These are phyloP conservation scores for Aspergillus sojae DNA, from an alignment of 2,329 filamentous ascomycete genomes.

Conservation along the genomic window DNA sequence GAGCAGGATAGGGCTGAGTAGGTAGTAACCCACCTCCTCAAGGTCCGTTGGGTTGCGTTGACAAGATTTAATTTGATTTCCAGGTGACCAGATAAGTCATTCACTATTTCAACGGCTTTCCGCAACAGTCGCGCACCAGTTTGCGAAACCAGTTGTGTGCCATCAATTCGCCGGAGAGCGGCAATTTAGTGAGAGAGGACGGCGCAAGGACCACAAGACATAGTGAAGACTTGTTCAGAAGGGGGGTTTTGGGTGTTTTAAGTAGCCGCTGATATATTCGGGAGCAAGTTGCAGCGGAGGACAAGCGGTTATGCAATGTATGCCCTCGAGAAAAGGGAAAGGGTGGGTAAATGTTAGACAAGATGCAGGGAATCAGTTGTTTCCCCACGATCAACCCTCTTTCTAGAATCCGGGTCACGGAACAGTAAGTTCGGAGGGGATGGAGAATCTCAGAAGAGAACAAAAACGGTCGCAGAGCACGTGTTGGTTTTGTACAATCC, in stretches of 20 bases:
- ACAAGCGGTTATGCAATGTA: constrained; percentile 20
- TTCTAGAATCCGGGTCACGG: constrained; percentile 8
- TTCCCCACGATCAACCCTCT: neutral
- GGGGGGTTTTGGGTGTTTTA: constrained; percentile 5
- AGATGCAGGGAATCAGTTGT: constrained; percentile 7
- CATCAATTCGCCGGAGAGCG: constrained; percentile 26
- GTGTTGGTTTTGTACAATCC: constrained; percentile 17
- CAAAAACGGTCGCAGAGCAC: constrained; percentile 20
- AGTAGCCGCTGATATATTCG: constrained; percentile 9
- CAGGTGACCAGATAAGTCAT: constrained; percentile 8
- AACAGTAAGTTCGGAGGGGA: constrained; percentile 7
- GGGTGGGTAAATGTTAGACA: constrained; percentile 6
- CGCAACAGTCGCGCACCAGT: constrained; percentile 18
- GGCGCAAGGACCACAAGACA: constrained; percentile 22
- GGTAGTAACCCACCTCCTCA: neutral
- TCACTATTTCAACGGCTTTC: constrained; percentile 14
- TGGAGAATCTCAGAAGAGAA: constrained; percentile 14
- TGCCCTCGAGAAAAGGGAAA: constrained; percentile 11
- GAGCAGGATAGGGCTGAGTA: constrained; percentile 9
- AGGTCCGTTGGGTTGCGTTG: neutral
- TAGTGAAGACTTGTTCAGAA: constrained; percentile 15
- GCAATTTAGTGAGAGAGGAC: constrained; percentile 24
- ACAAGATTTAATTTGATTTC: constrained; percentile 5
- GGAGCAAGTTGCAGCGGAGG: constrained; percentile 13
- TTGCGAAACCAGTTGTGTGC: constrained; percentile 22